phyloP scores from a whole-genome alignment of 78 protist species.

The Cavenderia fasciculata region DNA sequence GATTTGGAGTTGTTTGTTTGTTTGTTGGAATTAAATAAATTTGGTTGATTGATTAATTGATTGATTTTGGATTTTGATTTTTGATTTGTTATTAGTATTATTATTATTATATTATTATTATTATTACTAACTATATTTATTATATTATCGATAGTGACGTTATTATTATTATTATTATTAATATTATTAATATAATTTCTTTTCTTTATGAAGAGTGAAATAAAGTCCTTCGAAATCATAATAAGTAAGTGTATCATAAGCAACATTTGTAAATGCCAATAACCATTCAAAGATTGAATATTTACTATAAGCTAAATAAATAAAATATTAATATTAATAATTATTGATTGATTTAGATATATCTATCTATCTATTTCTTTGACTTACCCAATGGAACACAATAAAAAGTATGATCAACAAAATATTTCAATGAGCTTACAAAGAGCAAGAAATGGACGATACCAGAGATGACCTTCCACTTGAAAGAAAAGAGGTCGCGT shows the following conservation, averaged over 20 bases:
- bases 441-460: slow-evolving; percentile 46
- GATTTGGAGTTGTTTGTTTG: too few relatives aligned
- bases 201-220: slow-evolving; percentile 59
- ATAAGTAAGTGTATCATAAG: slow-evolving; percentile 35
- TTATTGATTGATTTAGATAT: not conserved
- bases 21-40: not conserved
- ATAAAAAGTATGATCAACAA: slow-evolving; percentile 68
- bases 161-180: too few relatives aligned
- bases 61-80: too few relatives aligned
- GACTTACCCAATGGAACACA: slow-evolving; percentile 48
- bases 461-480: slow-evolving; percentile 47
- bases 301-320: slow-evolving; percentile 21
- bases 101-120: too few relatives aligned
- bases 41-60: not conserved
- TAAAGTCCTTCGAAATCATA: slow-evolving; percentile 51
- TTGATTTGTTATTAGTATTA: too few relatives aligned
- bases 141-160: too few relatives aligned
- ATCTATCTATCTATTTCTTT: not conserved
- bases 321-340: not conserved
- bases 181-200: not conserved
- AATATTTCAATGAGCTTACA: slow-evolving; percentile 49
- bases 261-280: slow-evolving; percentile 45
- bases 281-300: slow-evolving; percentile 74
- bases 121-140: too few relatives aligned
- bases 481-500: slow-evolving; percentile 52